phyloP scores from a whole-genome alignment of 768 basidiomycete genomes.

The Naganishia randhawae region DNA sequence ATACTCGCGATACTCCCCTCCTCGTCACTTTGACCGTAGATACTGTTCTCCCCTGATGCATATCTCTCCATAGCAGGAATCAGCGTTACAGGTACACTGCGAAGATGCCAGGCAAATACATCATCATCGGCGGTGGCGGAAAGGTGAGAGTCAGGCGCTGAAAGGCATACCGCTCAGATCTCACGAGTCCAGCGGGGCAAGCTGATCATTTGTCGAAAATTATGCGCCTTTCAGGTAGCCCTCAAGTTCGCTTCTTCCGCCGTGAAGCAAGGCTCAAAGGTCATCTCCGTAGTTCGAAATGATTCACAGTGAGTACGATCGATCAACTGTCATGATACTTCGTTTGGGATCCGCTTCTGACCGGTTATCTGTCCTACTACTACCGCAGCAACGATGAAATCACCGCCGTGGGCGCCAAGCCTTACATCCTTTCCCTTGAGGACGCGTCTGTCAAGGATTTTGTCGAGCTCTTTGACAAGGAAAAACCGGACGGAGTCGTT shows the following conservation, averaged over 20 bases:
- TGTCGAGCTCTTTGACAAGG: conserved; percentile 52
- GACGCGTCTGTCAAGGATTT: conserved; percentile 56
- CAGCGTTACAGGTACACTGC: neutral
- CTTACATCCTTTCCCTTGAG: conserved; percentile 61
- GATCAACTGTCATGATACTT: neutral
- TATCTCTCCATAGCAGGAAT: neutral
- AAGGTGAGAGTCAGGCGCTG: conserved; percentile 28
- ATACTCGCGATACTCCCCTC: no score
- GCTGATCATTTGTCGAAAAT: neutral
- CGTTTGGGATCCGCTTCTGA: neutral
- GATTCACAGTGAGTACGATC: conserved; percentile 52
- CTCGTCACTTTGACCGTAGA: no score
- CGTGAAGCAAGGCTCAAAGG: conserved; percentile 51
- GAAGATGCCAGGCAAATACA: conserved; percentile 30
- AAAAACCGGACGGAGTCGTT: conserved; percentile 49
- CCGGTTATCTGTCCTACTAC: neutral
- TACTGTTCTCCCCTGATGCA: no score
- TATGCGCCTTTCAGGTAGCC: conserved; percentile 52
- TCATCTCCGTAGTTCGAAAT: conserved; percentile 61
- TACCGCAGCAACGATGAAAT: conserved; percentile 53
- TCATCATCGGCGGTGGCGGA: conserved; percentile 47
- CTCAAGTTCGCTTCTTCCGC: conserved; percentile 58
- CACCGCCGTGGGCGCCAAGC: conserved; percentile 51
- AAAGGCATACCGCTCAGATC: neutral
- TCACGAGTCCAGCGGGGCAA: neutral